Evolutionary conservation across 495 filamentous ascomycete species (phyloP), one percentile per base, ranked within the genome.

Genomic region (Podospora conica): DNA sequence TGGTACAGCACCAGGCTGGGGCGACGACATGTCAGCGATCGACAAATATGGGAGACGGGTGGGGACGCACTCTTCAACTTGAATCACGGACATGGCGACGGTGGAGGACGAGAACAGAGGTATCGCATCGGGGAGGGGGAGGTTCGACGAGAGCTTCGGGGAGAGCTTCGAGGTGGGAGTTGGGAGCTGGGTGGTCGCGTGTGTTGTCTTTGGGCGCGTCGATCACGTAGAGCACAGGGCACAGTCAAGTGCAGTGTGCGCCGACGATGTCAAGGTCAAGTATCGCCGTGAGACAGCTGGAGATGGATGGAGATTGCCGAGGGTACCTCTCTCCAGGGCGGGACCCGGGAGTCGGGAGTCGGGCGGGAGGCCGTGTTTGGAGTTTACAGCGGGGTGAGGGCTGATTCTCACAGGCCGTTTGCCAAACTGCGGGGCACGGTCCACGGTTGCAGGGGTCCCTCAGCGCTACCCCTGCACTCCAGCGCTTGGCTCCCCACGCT

Each of bases 1-100:
- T 96, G 91, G 84, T 96, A 98, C 66, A 95, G 86, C 21, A 96
- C 89, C 81, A 98, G 90, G 75, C 94, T 97, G 67, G 53, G 60
- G 29, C 53, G 57, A 31, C 9, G 21, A 27, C 18, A 55, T 28
- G 28, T 68, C 62, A 65, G 66, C 58, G 54, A 20, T n/a, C 27
- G 21, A 25, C 20, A 10, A 15, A 10, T 55, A 55, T 22, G 10
- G 61, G 27, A 18, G n/a, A 25, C 23, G 15, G 28, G 11, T 9
- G n/a, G 7, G 55, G 20, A 81, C 90, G 64, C 88, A 96, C 93
- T 98, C 94, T 86, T 98, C 94, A 67, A 96, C 92, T 77, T 96
- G 92, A 64, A 98, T 89, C 72, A 98, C 85, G 70, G 94, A 96
- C 95, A 97, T 98, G 60, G 57, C 53, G 31, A 10, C 33, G 24